Base-by-base conservation (phyloP, 2,329 filamentous ascomycete genomes). In the Microascus cirrosus region DNA sequence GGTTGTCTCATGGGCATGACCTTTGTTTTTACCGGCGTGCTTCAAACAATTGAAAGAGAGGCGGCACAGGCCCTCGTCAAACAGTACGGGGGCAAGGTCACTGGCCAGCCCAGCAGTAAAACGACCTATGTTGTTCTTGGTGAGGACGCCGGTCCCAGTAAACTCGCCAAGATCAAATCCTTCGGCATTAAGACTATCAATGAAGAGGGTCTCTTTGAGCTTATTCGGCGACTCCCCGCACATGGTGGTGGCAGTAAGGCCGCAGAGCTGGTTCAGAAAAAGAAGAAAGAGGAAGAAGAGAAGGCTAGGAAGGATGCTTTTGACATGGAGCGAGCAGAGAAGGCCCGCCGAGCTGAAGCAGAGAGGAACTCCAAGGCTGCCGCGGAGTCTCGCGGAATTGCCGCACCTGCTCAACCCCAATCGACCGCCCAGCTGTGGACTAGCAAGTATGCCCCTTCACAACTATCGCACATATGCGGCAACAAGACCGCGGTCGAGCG, bases 61-160 rank as follows among this genome's bases (percentile, higher is more conserved):
- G 91, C 96, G 65, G 93, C 84, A 1, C 86, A 92, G 63, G 85
- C 82, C 51, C 76, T 99, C 20, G 90, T 97, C 59, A 99, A 99
- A 70, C 84, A 86, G 61, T 95, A 96, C 69, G 95, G 94, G 50
- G 94, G 94, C 57, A 97, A 96, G 72, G 85, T 96, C 25, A 95
- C 87, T 11, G 78, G 77, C 11, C 86, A 84, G 5, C 94, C 95
- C 22, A 97, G 93, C 68, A 88, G 86, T 67, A 97, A 96, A 72
- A 99, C 95, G 0, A 94, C 82, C 66, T 99, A 90, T 67, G 91
- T 99, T 53, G 89, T 99, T 18, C 80, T 99, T 2, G 94, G 94
- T 51, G 81, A 81, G 28, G 94, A 97, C 69, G 94, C 95, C 25
- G 94, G 94, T 0, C 94, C 94, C 1, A 95, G 87, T 71, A 99